These are phyloP conservation scores for Calonectria crousiana DNA, from an alignment of 2,329 filamentous ascomycete genomes.

Conservation along the genomic window DNA sequence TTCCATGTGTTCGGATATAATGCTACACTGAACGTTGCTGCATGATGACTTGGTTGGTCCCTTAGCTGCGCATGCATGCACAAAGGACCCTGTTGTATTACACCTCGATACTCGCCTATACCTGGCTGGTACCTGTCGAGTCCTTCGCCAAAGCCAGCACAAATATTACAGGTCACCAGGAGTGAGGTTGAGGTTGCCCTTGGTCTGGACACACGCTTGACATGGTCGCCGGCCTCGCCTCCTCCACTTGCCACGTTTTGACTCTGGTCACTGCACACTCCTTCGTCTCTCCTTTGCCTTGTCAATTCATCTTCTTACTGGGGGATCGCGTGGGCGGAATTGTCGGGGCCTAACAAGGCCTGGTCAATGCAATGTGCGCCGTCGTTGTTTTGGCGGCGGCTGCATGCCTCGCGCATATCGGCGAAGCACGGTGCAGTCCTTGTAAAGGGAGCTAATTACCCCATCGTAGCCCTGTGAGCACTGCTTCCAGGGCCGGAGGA, in stretches of 20 bases:
- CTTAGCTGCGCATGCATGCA: neutral
- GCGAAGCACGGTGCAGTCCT: constrained; percentile 13
- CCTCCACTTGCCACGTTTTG: constrained; percentile 26
- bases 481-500: neutral
- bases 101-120: neutral
- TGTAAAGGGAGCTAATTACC: constrained; percentile 9
- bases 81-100: neutral
- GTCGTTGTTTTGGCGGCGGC: constrained; percentile 8
- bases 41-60: constrained; percentile 7
- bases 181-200: neutral
- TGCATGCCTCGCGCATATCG: constrained; percentile 13
- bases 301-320: neutral
- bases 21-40: neutral
- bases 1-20: constrained; percentile 1
- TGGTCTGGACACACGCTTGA: neutral
- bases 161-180: constrained; percentile 2
- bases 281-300: neutral
- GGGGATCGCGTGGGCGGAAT: neutral
- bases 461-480: neutral
- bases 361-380: constrained; percentile 10
- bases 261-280: constrained; percentile 14
- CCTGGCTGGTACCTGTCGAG: neutral
- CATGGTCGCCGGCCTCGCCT: constrained; percentile 2
- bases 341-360: neutral
- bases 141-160: neutral